Base-by-base conservation (phyloP, 2,329 filamentous ascomycete species). In the Acarospora socialis region DNA sequence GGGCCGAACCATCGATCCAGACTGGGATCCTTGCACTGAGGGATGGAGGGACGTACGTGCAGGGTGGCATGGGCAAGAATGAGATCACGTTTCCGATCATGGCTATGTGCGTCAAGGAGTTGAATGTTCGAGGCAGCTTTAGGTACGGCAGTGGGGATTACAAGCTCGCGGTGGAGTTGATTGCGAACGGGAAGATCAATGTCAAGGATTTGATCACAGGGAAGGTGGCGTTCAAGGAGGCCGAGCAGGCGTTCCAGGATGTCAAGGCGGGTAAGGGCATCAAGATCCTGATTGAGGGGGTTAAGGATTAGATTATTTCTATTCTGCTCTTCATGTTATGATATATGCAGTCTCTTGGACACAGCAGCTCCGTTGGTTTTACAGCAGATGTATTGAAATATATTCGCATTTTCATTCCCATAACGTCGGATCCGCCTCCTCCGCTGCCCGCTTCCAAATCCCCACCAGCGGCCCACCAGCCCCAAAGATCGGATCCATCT, bases 71-170 rank as follows among this genome's bases (percentile, higher is more conserved):
- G 83, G 87, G 87, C 49, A 80, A 78, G 52, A 57, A 73, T 22
- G 81, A 93, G 49, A 86, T 94, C 54, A 80, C 59, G 6, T 93
- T 94, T 63, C 87, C 87, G 31, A 92, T 95, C 53, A 81, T 87
- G 70, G 78, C 81, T 4, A 66, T 92, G 50, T 92, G 84, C 54
- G 68, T 76, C 30, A 94, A 94, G 62, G 87, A 95, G 63, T 65
- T 93, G 31, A 92, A 77, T 7, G 68, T 81, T 28, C 81, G 78
- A 51, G 87, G 87, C 14, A 86, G 77, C 40, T 95, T 95, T 67
- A 73, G 87, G 22, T 95, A 95, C 56, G 77, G 77, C 3, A 70
- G 73, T 33, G 86, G 86, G 13, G 87, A 94, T 56, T 95, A 94
- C 57, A 70, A 76, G 51, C 70, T 86, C 5, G 83, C 83, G 4